A percentile compares a stretch with the other conserved stretches of the same genome.
These are phyloP conservation scores for Ganoderma lingzhi DNA, from an alignment of 1,284 basidiomycete genomes.

Conservation along the genomic window DNA sequence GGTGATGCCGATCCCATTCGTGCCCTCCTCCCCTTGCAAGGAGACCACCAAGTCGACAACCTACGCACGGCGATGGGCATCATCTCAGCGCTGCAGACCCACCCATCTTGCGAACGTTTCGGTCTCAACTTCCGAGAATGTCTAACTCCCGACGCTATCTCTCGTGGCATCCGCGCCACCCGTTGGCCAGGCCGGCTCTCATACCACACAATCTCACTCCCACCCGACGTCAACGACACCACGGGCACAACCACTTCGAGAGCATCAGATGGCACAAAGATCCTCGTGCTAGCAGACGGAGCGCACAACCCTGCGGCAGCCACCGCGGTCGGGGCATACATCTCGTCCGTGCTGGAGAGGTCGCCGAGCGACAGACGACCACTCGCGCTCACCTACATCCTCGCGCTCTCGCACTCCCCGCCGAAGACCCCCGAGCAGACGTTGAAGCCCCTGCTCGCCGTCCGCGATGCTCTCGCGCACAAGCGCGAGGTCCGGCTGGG, in stretches of 20 bases:
- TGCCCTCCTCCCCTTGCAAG: slow-evolving; percentile 70
- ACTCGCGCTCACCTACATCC: slow-evolving; percentile 65
- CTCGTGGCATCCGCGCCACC: slow-evolving; percentile 64
- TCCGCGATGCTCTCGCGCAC: slow-evolving; percentile 23
- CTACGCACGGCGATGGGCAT: slow-evolving; percentile 74
- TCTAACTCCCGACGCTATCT: slow-evolving; percentile 58
- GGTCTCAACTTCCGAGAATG: slow-evolving; percentile 40
- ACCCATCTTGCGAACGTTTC: slow-evolving; percentile 44
- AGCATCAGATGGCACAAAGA: slow-evolving; percentile 3
- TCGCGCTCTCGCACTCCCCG: slow-evolving; percentile 83
- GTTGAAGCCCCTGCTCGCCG: slow-evolving; percentile 65
- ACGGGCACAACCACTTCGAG: neutral
- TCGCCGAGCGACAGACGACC: slow-evolving; percentile 20
- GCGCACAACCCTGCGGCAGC: slow-evolving; percentile 95
- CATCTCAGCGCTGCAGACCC: slow-evolving; percentile 66
- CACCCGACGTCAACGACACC: slow-evolving; percentile 22
- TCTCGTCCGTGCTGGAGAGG: slow-evolving; percentile 55
- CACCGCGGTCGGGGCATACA: slow-evolving; percentile 72
- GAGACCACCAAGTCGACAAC: slow-evolving; percentile 87
- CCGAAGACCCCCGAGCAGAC: slow-evolving; percentile 81
- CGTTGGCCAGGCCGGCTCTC: slow-evolving; percentile 89
- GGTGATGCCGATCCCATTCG: slow-evolving; percentile 52
- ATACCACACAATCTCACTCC: slow-evolving; percentile 54
- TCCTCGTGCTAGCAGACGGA: slow-evolving; percentile 84
- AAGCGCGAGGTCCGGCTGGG: slow-evolving; percentile 35